These are phyloP conservation scores for Psophocarpus tetragonolobus DNA, from an alignment of 306 rosid genomes.

Conservation along the genomic window DNA sequence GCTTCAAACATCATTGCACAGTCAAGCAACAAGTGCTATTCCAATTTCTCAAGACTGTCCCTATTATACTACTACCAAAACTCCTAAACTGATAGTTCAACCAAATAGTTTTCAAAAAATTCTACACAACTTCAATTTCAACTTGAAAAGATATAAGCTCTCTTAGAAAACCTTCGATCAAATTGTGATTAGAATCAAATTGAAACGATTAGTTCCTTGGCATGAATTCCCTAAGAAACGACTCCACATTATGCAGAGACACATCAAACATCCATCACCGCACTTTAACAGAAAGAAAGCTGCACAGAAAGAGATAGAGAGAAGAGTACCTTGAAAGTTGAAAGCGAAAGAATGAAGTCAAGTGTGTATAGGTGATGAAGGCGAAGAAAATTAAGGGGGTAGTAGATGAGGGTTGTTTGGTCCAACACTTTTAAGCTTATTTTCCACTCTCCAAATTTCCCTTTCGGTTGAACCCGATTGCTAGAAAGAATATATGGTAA, in stretches of 20 bases:
- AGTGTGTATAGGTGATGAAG: background rate
- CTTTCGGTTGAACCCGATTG: conserved; percentile 37
- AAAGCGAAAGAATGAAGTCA: conserved; percentile 30
- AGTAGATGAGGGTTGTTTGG: background rate
- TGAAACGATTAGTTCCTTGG: conserved; percentile 15
- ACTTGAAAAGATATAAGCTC: background rate
- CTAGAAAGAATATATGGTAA: background rate
- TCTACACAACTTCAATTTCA: background rate
- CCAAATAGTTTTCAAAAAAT: conserved; percentile 15
- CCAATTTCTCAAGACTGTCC: conserved; percentile 4
- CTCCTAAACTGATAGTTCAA: conserved; percentile 6
- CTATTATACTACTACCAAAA: background rate
- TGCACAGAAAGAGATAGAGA: background rate
- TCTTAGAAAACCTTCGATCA: background rate
- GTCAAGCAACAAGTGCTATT: conserved; percentile 16
- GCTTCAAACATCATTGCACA: conserved; percentile 8
- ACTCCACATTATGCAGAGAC: conserved; percentile 33
- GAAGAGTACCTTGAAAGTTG: conserved; percentile 40
- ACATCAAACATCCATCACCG: conserved; percentile 10
- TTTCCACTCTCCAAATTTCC: conserved; percentile 13
- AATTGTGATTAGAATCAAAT: background rate
- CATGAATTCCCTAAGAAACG: conserved; percentile 6
- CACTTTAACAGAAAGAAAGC: background rate
- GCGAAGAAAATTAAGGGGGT: background rate
- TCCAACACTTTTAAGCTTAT: background rate